These are phyloP conservation scores for Niebla homalea DNA, from an alignment of 495 filamentous ascomycete genomes.

Conservation along the genomic window DNA sequence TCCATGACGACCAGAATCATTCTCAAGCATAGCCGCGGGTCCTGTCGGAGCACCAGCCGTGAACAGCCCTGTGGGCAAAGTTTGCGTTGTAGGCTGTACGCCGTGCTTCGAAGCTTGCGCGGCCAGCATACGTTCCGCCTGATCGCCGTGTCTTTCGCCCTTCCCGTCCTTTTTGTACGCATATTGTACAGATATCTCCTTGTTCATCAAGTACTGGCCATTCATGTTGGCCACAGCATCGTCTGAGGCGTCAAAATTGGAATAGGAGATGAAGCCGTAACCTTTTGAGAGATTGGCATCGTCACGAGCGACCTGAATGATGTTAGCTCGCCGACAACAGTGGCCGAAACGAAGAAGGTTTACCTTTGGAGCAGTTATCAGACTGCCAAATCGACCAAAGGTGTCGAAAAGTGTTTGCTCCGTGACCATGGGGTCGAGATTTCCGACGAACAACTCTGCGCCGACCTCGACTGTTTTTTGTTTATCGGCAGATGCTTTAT, in stretches of 20 bases:
- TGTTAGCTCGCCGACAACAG: conserved; percentile 10
- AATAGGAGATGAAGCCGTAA: conserved; percentile 92
- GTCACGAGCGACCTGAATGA: conserved; percentile 64
- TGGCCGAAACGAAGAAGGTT: background rate
- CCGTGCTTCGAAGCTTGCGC: conserved; percentile 90
- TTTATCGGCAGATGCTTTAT: conserved; percentile 93
- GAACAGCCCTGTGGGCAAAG: conserved; percentile 36
- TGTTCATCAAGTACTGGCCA: conserved; percentile 93
- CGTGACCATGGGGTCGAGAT: conserved; percentile 86
- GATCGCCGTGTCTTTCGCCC: conserved; percentile 88
- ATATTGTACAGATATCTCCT: conserved; percentile 89
- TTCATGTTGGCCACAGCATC: conserved; percentile 88
- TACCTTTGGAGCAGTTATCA: conserved; percentile 72
- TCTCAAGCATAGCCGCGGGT: conserved; percentile 43
- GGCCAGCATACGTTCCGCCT: conserved; percentile 86
- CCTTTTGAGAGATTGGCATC: conserved; percentile 86
- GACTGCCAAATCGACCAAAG: conserved; percentile 82
- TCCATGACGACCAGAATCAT: conserved; percentile 32
- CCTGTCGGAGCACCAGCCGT: conserved; percentile 28
- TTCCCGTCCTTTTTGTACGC: conserved; percentile 99
- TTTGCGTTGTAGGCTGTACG: conserved; percentile 57
- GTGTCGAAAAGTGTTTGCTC: conserved; percentile 97
- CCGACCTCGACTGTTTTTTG: conserved; percentile 93
- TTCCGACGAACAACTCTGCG: conserved; percentile 93
- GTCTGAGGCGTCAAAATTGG: conserved; percentile 88